A percentile compares a stretch with the other conserved stretches of the same genome.
Conservation (phyloP, 306 rosid genomes). For the Crataegus laevigata region DNA sequence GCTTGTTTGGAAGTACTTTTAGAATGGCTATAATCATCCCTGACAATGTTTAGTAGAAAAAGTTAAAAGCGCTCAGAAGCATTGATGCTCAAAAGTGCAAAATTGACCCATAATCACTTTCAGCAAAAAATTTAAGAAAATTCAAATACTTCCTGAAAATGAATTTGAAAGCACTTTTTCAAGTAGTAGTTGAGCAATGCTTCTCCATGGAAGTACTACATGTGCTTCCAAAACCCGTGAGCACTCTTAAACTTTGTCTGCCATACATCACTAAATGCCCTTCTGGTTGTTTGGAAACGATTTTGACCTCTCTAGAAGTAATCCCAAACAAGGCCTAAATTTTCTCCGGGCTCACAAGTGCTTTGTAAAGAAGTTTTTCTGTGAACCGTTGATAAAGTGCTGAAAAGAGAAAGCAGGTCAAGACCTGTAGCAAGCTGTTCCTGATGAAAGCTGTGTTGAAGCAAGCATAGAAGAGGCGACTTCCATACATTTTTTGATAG, state of each 20-base stretch:
- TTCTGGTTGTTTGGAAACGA: too few species aligned
- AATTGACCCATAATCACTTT: not conserved
- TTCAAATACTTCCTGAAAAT: not conserved
- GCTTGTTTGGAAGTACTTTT: not conserved
- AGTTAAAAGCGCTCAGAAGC: too few species aligned
- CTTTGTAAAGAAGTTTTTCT: not conserved
- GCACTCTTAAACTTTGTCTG: not conserved
- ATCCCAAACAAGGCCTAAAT: not conserved
- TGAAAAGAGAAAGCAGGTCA: slow-evolving; percentile 9
- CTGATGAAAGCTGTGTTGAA: slow-evolving; percentile 82
- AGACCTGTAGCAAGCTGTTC: slow-evolving; percentile 82
- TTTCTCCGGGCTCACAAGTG: not conserved
- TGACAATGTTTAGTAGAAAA: not conserved
- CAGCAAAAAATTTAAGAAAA: not conserved
- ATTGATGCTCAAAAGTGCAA: too few species aligned
- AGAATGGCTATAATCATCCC: not conserved
- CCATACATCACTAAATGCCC: not conserved
- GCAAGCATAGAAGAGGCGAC: slow-evolving; percentile 90
- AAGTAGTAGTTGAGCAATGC: too few species aligned
- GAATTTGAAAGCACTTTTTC: not conserved
- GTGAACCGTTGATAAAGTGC: not conserved
- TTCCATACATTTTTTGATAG: slow-evolving; percentile 83
- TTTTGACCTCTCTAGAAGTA: not conserved
- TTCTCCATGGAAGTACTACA: not conserved
- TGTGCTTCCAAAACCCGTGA: not conserved